phyloP scores from a whole-genome alignment of 768 basidiomycete species.

The Leccinellum albellum region DNA sequence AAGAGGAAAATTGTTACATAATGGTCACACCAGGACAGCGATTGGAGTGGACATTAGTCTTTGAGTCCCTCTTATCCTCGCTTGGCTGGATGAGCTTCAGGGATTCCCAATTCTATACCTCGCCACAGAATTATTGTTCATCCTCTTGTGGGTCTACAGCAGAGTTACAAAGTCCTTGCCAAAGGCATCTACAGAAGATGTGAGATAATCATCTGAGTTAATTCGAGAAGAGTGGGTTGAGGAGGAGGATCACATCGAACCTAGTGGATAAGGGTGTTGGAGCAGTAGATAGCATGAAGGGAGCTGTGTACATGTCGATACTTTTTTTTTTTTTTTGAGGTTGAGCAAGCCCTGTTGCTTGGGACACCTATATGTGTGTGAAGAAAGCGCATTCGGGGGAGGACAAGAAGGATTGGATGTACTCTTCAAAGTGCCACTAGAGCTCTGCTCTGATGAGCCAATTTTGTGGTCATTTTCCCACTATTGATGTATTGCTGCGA shows the following conservation, averaged over 20 bases:
- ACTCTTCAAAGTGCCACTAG: slow-evolving; percentile 92
- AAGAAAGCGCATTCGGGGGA: background rate
- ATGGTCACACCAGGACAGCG: slow-evolving; percentile 65
- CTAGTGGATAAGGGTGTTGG: slow-evolving; percentile 59
- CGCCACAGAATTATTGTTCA: no score
- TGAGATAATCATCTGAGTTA: no score
- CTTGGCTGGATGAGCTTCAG: no score
- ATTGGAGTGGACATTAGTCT: slow-evolving; percentile 76
- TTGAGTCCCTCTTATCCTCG: slow-evolving; percentile 66
- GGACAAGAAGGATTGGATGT: slow-evolving; percentile 28
- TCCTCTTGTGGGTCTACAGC: no score
- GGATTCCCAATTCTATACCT: no score
- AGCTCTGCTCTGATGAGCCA: slow-evolving; percentile 88
- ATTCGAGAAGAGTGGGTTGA: slow-evolving; percentile 80
- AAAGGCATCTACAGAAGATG: slow-evolving; percentile 39
- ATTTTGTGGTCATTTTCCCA: slow-evolving; percentile 92
- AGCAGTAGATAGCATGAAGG: slow-evolving; percentile 68
- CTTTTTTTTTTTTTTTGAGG: slow-evolving; percentile 64
- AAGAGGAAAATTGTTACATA: background rate
- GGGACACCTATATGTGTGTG: slow-evolving; percentile 64
- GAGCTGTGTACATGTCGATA: slow-evolving; percentile 63
- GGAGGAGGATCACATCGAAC: slow-evolving; percentile 81
- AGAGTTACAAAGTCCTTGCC: no score
- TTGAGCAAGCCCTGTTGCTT: slow-evolving; percentile 83
- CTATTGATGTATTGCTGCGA: slow-evolving; percentile 85